Percentiles rank a stretch among this genome's conserved stretches.
Conservation (phyloP, 2,329 filamentous ascomycete genomes). For the Fusarium papillatum region DNA sequence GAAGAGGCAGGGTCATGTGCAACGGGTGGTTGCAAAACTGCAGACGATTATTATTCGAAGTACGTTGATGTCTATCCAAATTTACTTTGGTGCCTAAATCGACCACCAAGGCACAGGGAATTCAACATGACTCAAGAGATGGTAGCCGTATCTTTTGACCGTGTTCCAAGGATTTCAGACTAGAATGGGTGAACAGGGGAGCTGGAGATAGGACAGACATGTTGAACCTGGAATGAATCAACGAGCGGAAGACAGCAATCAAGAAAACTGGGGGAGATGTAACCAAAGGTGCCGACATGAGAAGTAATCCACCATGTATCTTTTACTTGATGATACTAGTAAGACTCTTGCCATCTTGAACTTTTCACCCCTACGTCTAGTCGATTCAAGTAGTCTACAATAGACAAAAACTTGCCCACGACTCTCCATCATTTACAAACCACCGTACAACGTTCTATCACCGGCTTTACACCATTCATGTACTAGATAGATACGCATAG, state of each 20-base stretch:
- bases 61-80: neutral
- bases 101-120: neutral
- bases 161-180: neutral
- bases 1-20: neutral
- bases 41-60: neutral
- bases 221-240: neutral
- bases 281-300: neutral
- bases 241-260: neutral
- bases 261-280: neutral
- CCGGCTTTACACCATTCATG: neutral
- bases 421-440: neutral
- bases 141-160: neutral
- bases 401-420: neutral
- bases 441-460: neutral
- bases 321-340: neutral
- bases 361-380: neutral
- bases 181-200: neutral
- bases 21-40: neutral
- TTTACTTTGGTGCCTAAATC: neutral
- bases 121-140: neutral
- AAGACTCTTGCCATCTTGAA: neutral
- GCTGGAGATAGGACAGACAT: neutral
- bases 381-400: neutral
- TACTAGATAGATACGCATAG: neutral
- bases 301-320: neutral